These are phyloP conservation scores for Actinomucor elegans DNA, from an alignment of 371 early-diverging fungal genomes.

Conservation along the genomic window DNA sequence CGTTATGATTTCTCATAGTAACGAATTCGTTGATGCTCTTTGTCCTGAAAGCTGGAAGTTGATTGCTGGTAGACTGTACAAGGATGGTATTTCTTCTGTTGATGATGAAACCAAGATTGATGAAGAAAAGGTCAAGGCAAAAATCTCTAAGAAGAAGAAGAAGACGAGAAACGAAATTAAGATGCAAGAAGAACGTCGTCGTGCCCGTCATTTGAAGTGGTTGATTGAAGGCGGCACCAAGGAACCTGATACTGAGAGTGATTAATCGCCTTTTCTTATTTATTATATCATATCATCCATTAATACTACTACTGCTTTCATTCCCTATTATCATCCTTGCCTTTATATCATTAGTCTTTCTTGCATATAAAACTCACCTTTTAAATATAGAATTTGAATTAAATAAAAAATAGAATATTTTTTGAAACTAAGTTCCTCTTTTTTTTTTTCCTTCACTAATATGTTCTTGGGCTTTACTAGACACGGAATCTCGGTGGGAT, in stretches of 20 bases:
- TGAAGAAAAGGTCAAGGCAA: slow-evolving; percentile 59
- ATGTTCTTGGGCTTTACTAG: slow-evolving; percentile 6
- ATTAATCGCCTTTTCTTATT: slow-evolving; percentile 36
- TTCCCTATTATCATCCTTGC: neutral
- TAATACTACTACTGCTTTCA: neutral
- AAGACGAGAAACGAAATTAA: slow-evolving; percentile 78
- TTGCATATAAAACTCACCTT: neutral
- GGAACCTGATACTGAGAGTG: slow-evolving; percentile 70
- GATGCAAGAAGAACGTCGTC: slow-evolving; percentile 66
- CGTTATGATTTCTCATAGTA: slow-evolving; percentile 87
- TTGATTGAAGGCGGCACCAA: slow-evolving; percentile 67
- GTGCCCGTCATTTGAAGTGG: slow-evolving; percentile 75
- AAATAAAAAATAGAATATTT: neutral
- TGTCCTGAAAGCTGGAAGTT: slow-evolving; percentile 83
- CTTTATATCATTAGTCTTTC: neutral
- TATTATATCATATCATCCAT: neutral
- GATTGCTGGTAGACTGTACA: slow-evolving; percentile 57
- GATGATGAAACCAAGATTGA: slow-evolving; percentile 65
- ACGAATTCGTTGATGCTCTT: slow-evolving; percentile 76
- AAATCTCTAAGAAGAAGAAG: slow-evolving; percentile 80
- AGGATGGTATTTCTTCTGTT: slow-evolving; percentile 55
- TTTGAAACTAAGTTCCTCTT: neutral
- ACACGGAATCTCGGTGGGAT: neutral
- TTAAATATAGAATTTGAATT: neutral
- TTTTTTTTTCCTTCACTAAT: neutral